Evolutionary conservation across 2,329 filamentous ascomycete genomes (phyloP).

Genomic region (Sporothrix curviconia): DNA sequence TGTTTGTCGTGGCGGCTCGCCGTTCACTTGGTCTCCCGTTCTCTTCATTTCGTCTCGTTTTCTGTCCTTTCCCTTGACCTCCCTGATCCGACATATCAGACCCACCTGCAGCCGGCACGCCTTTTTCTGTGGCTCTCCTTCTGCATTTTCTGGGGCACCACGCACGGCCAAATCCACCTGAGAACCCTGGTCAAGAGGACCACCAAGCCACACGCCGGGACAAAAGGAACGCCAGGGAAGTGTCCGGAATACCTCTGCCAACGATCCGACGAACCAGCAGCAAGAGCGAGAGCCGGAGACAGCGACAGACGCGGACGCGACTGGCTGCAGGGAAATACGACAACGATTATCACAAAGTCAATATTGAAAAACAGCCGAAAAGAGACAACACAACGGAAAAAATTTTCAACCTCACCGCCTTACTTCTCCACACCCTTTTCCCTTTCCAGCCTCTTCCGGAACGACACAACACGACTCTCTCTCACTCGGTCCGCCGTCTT

Average conservation of each 20-base stretch:
- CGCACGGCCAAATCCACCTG: neutral
- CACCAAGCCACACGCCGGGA: neutral
- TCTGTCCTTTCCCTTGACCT: neutral
- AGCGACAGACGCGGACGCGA: constrained; percentile 4
- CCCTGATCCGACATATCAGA: neutral
- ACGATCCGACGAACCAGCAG: neutral
- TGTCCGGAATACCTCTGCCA: neutral
- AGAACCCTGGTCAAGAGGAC: neutral
- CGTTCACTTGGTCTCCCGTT: neutral
- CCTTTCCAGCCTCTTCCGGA: constrained; percentile 2
- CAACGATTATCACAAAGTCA: constrained; percentile 3
- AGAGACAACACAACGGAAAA: neutral
- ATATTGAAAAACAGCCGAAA: constrained; percentile 3
- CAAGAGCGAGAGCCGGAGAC: neutral
- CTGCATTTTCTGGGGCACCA: neutral
- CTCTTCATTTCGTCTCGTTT: constrained; percentile 9
- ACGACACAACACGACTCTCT: neutral
- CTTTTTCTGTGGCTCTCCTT: neutral
- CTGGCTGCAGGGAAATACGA: neutral
- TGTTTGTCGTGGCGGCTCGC: neutral
- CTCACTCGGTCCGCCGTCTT: neutral
- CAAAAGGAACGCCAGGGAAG: neutral
- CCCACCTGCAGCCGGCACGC: constrained; percentile 3
- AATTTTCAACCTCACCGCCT: constrained; percentile 10
- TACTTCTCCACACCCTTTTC: neutral